Percentiles rank a stretch among this genome's conserved stretches.
phyloP scores from a whole-genome alignment of 2,329 filamentous ascomycete genomes.

The Fusarium verticillioides region DNA sequence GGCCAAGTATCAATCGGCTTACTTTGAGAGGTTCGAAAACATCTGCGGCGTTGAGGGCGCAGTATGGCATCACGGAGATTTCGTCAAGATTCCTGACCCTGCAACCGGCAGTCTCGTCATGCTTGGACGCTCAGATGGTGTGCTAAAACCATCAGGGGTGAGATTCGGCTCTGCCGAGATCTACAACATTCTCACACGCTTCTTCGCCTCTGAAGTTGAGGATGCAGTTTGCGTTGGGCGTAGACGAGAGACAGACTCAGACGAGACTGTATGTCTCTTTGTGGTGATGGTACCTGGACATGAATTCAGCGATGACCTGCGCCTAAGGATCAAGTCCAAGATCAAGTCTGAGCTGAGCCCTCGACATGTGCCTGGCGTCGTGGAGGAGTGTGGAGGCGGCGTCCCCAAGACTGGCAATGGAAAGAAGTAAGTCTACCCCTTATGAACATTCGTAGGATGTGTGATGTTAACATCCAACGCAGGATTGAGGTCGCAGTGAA shows the following conservation, averaged over 20 bases:
- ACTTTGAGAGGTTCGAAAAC: conserved; percentile 83
- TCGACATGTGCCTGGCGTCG: conserved; percentile 85
- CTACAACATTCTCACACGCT: conserved; percentile 89
- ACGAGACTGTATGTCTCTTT: conserved; percentile 91
- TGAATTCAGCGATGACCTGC: conserved; percentile 69
- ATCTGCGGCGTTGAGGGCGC: conserved; percentile 52
- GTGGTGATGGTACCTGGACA: conserved; percentile 75
- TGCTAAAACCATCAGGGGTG: conserved; percentile 91
- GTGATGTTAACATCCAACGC: conserved; percentile 19
- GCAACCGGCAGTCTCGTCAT: conserved; percentile 83
- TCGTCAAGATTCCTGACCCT: conserved; percentile 75
- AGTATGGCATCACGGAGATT: conserved; percentile 96
- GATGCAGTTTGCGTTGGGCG: conserved; percentile 91
- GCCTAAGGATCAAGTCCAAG: conserved; percentile 70
- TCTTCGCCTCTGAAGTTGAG: conserved; percentile 81
- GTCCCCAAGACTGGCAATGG: conserved; percentile 94
- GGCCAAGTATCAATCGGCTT: conserved; percentile 82
- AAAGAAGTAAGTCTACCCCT: conserved; percentile 77
- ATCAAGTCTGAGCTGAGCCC: conserved; percentile 85
- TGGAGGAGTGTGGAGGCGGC: conserved; percentile 81
- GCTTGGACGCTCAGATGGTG: conserved; percentile 91
- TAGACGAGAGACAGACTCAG: conserved; percentile 74
- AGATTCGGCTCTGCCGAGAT: conserved; percentile 95
- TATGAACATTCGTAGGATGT: background rate
- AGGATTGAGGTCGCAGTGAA: conserved; percentile 96